phyloP scores from a whole-genome alignment of 345 rosid genomes.

The Linum usitatissimum region DNA sequence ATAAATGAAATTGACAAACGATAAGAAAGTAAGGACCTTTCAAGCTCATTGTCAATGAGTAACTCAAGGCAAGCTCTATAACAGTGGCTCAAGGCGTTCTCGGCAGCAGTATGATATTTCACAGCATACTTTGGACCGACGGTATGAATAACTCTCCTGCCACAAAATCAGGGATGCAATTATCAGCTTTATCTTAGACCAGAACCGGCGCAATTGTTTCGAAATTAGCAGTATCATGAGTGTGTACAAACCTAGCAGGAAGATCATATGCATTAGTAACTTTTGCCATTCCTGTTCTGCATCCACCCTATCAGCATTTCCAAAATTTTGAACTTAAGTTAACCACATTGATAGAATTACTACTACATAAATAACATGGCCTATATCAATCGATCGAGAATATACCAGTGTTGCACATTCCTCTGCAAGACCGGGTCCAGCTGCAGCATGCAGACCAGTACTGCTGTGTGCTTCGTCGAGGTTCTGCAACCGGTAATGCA shows the following conservation, averaged over 20 bases:
- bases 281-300: conserved; percentile 97
- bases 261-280: conserved; percentile 90
- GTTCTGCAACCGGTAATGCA: conserved; percentile 33
- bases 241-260: conserved; percentile 69
- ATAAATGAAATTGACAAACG: not conserved
- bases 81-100: conserved; percentile 97
- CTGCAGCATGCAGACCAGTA: conserved; percentile 89
- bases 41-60: conserved; percentile 75
- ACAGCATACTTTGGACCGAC: conserved; percentile 98
- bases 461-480: conserved; percentile 88
- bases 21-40: conserved; percentile 36
- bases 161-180: not conserved
- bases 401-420: conserved; percentile 79
- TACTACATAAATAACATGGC: no score
- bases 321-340: conserved; percentile 4
- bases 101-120: conserved; percentile 97
- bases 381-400: conserved; percentile 2
- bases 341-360: not conserved
- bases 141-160: conserved; percentile 54
- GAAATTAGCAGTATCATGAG: not conserved
- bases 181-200: no score
- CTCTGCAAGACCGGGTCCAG: conserved; percentile 95
- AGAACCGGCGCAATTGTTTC: not conserved
- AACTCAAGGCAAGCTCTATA: conserved; percentile 93
- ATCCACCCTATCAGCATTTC: conserved; percentile 60